These are phyloP conservation scores for Jackrogersella multiformis DNA, from an alignment of 495 filamentous ascomycete species.

Conservation along the genomic window DNA sequence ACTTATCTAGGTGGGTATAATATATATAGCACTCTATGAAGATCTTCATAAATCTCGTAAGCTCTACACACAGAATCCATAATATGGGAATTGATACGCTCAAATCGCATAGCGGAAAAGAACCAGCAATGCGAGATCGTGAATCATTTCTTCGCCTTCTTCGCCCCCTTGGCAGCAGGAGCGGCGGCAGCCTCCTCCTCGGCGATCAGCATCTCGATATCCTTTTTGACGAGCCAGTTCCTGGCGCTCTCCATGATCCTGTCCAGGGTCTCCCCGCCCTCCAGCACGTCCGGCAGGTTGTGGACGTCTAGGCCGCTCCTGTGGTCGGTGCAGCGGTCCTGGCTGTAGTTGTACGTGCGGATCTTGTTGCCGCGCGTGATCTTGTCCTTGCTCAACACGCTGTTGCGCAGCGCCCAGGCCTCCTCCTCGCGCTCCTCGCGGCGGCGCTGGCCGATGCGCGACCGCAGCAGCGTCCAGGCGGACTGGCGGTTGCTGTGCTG, in stretches of 20 bases:
- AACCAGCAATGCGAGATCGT: background rate
- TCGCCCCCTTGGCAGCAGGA: constrained; percentile 29
- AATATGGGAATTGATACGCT: no score
- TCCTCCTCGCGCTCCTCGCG: constrained; percentile 89
- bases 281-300: constrained; percentile 82
- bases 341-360: constrained; percentile 92
- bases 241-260: constrained; percentile 83
- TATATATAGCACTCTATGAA: no score
- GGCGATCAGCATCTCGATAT: constrained; percentile 73
- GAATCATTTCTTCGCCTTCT: constrained; percentile 48
- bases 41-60: background rate
- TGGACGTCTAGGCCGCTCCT: constrained; percentile 82
- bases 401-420: constrained; percentile 73
- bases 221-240: constrained; percentile 78
- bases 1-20: no score
- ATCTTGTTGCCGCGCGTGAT: constrained; percentile 94
- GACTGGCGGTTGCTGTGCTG: constrained; percentile 86
- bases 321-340: constrained; percentile 95
- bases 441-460: constrained; percentile 79
- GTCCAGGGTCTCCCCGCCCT: constrained; percentile 74
- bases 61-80: background rate
- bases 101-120: background rate
- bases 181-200: constrained; percentile 55
- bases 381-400: constrained; percentile 78
- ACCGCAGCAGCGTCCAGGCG: constrained; percentile 86